phyloP scores from a whole-genome alignment of 1,139 yeast species.

The Yamadazyma conglobata region DNA sequence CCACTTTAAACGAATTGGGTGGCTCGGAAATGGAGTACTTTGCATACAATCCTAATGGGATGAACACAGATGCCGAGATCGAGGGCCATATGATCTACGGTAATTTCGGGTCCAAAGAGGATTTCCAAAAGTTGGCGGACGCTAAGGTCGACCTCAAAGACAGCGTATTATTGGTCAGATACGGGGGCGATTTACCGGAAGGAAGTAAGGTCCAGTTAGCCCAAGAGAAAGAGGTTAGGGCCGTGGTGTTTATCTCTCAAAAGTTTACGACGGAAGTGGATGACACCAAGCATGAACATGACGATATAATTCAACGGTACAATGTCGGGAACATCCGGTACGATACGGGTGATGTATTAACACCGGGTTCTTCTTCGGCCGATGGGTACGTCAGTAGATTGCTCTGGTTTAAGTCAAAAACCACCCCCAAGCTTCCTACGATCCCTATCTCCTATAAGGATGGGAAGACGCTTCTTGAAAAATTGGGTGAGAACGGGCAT shows the following conservation, averaged over 20 bases:
- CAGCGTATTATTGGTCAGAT: conserved; percentile 57
- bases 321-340: conserved; percentile 65
- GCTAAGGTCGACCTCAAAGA: conserved; percentile 34
- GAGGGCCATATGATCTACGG: conserved; percentile 53
- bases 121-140: conserved; percentile 44
- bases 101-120: conserved; percentile 62
- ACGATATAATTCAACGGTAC: conserved; percentile 55
- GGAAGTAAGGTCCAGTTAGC: conserved; percentile 37
- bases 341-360: conserved; percentile 74
- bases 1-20: conserved; percentile 35
- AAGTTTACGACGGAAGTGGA: conserved; percentile 19
- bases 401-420: conserved; percentile 46
- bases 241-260: conserved; percentile 35
- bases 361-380: conserved; percentile 74
- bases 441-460: conserved; percentile 75
- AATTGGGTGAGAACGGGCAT: conserved; percentile 47
- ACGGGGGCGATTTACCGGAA: conserved; percentile 48
- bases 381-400: conserved; percentile 34
- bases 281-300: conserved; percentile 35
- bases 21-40: conserved; percentile 34
- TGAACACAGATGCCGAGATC: conserved; percentile 43
- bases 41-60: conserved; percentile 69
- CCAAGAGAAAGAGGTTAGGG: conserved; percentile 28
- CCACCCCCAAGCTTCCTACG: conserved; percentile 69
- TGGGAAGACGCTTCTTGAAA: conserved; percentile 48